Base-by-base conservation (phyloP, 1,284 basidiomycete genomes). In the Ceratorhiza oryzae-sativae region DNA sequence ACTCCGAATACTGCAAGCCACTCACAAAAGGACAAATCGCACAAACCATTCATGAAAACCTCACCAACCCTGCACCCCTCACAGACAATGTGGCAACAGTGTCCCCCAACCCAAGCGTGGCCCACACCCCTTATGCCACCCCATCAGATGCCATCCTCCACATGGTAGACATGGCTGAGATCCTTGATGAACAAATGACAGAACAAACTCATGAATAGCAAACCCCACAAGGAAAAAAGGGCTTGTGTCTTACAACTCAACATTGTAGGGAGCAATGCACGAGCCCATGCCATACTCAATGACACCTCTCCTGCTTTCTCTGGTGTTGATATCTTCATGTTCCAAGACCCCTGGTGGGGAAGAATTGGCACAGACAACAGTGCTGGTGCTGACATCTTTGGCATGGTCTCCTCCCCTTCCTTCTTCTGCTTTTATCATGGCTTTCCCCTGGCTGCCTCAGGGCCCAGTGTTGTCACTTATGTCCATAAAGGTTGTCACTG, bases 271-370 rank as follows among this genome's bases (percentile, higher is more conserved):
- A 8, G 15, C 20, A 41, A 36, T 23, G 10, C 18, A 0, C 63
- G 48, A 15, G 39, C 27, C 5, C 63, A 67, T n/a, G 9, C 32
- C 9, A 6, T 67, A 0, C 49, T 67, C 8, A 13, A 18, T 34
- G 18, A 30, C 32, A 32, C 48, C 63, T 2, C 2, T 25, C 25
- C 18, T 20, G 15, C 27, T 46, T 9, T 5, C n/a, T 13, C 3
- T 15, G 51, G 9, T 12, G 30, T 55, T 55, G 51, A 55, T 55
- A 67, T 67, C 10, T 3, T 67, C 6, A 2, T 53, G 1, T 15
- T 67, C 9, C 63, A 67, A 42, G 63, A 67, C 34, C 48, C 49
- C 18, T 67, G 49, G 48, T 67, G 63, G 63, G 63, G 63, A 2
- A 5, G n/a, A 1, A 67, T 67, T 18, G 63, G 63, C 23, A 5